phyloP scores from a whole-genome alignment of 371 early-diverging fungal species.

The Mortierella sp. region DNA sequence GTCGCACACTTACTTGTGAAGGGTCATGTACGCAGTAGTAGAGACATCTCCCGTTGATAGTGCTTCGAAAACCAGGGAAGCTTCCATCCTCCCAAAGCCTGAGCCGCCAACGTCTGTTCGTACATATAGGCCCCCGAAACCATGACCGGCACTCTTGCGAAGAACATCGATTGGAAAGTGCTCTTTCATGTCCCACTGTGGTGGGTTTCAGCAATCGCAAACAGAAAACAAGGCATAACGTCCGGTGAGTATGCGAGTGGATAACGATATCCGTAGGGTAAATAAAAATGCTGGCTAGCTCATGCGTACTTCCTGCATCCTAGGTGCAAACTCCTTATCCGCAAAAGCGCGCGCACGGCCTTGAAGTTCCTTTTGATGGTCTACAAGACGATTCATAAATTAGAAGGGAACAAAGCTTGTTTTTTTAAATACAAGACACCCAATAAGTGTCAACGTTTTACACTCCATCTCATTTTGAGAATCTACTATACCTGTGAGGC shows the following conservation, averaged over 20 bases:
- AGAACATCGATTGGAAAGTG: slow-evolving; percentile 66
- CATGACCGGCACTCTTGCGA: slow-evolving; percentile 68
- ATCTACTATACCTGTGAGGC: too few relatives aligned
- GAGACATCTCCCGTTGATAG: slow-evolving; percentile 68
- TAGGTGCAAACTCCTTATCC: slow-evolving; percentile 67
- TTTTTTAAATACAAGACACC: too few relatives aligned
- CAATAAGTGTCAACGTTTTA: too few relatives aligned
- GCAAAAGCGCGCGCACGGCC: slow-evolving; percentile 65
- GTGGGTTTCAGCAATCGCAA: too few relatives aligned
- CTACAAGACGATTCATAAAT: slow-evolving; percentile 21
- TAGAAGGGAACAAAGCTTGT: too few relatives aligned
- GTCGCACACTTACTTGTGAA: slow-evolving; percentile 65
- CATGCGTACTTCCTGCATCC: slow-evolving; percentile 62
- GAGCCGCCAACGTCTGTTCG: slow-evolving; percentile 63
- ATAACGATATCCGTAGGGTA: too few relatives aligned
- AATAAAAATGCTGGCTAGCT: too few relatives aligned
- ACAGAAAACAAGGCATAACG: too few relatives aligned
- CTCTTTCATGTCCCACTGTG: slow-evolving; percentile 66
- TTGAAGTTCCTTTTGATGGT: slow-evolving; percentile 63
- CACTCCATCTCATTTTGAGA: too few relatives aligned
- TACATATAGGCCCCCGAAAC: slow-evolving; percentile 70
- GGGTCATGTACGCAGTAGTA: slow-evolving; percentile 73
- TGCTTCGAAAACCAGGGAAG: slow-evolving; percentile 73
- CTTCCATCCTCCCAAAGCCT: slow-evolving; percentile 64
- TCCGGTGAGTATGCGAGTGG: background rate